Conservation (phyloP, 371 early-diverging fungal species). For the Mucor mucedo region DNA sequence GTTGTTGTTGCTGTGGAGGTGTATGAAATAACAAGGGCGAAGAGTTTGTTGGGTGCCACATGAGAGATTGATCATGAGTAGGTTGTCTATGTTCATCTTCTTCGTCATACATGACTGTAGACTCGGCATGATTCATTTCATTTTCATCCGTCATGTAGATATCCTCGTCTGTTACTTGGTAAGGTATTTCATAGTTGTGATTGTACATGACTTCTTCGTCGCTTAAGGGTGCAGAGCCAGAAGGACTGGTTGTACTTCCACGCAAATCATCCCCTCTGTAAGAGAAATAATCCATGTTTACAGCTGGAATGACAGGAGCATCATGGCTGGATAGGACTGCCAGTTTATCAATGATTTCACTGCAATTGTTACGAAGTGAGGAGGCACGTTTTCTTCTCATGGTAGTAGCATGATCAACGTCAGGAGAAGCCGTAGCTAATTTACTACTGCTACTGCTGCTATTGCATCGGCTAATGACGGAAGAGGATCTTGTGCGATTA, state of each 20-base stretch:
- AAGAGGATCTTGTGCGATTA: constrained; percentile 28
- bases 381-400: constrained; percentile 3
- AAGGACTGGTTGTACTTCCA: background rate
- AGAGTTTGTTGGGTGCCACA: constrained; percentile 5
- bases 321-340: constrained; percentile 6
- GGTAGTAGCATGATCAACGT: background rate
- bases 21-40: background rate
- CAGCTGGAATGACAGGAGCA: background rate
- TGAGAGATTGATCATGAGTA: background rate
- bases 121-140: background rate
- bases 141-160: background rate
- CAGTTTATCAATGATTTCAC: constrained; percentile 9
- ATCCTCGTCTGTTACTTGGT: background rate
- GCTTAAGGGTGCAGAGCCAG: background rate
- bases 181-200: background rate
- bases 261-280: background rate
- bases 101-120: background rate
- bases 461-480: constrained; percentile 5
- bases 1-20: background rate
- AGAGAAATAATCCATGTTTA: background rate
- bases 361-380: constrained; percentile 3
- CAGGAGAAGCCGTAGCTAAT: background rate
- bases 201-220: background rate
- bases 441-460: constrained; percentile 7
- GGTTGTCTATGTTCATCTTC: background rate